These are phyloP conservation scores for Penicillium thymicola DNA, from an alignment of 2,329 filamentous ascomycete species.

Conservation along the genomic window DNA sequence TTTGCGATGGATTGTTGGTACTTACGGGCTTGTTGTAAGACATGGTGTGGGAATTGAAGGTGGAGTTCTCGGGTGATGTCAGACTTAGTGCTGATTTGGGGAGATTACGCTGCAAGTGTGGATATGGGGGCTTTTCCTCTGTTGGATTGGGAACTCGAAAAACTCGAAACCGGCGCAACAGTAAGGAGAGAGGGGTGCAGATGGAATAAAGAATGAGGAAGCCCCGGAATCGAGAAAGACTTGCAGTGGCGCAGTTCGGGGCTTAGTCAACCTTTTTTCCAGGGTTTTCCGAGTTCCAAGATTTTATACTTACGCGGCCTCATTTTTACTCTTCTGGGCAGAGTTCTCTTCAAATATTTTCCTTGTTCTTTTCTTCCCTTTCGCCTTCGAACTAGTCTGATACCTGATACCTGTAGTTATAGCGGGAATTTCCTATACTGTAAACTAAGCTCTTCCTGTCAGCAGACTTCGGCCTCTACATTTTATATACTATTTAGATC, in stretches of 20 bases:
- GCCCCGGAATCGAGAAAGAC: background rate
- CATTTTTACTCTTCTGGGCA: background rate
- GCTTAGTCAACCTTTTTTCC: constrained; percentile 4
- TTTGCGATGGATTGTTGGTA: background rate
- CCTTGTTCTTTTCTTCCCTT: background rate
- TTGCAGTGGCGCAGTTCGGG: background rate
- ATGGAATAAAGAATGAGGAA: background rate
- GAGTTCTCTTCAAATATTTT: no score
- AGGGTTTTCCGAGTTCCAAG: background rate
- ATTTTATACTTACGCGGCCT: background rate
- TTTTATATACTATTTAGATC: background rate
- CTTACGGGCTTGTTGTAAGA: constrained; percentile 35
- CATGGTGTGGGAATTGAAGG: constrained; percentile 22
- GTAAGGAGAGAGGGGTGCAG: background rate
- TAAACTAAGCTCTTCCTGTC: background rate
- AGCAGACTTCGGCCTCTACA: background rate
- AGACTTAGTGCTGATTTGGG: constrained; percentile 2
- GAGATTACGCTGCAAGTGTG: background rate
- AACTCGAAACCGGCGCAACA: background rate
- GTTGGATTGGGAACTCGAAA: background rate
- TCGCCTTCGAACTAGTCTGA: background rate
- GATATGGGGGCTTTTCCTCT: background rate
- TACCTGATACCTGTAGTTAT: background rate
- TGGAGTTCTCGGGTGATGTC: constrained; percentile 6
- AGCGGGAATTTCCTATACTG: background rate